These are phyloP conservation scores for Talaromyces atroroseus DNA, from an alignment of 2,329 filamentous ascomycete genomes.

Conservation along the genomic window DNA sequence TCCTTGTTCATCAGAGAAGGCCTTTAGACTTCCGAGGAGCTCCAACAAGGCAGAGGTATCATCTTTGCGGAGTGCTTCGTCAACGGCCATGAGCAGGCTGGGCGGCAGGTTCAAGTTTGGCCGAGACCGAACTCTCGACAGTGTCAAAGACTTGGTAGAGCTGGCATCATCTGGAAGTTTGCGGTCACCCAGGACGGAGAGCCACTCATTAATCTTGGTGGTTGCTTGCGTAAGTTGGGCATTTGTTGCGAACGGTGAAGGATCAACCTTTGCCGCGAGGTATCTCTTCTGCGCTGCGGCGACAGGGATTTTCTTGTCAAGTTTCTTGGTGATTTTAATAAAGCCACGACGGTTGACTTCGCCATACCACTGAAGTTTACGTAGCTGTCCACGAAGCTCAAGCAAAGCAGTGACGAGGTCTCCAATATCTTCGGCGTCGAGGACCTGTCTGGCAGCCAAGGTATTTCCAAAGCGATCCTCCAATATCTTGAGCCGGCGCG, in stretches of 20 bases:
- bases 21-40: constrained; percentile 54
- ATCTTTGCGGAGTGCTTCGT: constrained; percentile 37
- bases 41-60: constrained; percentile 39
- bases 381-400: constrained; percentile 77
- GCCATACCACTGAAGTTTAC: constrained; percentile 95
- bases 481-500: constrained; percentile 76
- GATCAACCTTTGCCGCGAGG: constrained; percentile 83
- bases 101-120: constrained; percentile 67
- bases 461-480: constrained; percentile 80
- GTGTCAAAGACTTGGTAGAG: constrained; percentile 65
- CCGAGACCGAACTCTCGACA: constrained; percentile 71
- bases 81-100: constrained; percentile 41
- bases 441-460: constrained; percentile 61
- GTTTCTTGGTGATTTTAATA: constrained; percentile 97
- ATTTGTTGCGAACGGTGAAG: constrained; percentile 79
- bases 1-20: constrained; percentile 49
- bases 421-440: constrained; percentile 84
- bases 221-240: constrained; percentile 52
- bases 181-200: constrained; percentile 72
- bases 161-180: constrained; percentile 69
- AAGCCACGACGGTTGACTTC: constrained; percentile 95
- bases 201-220: constrained; percentile 80
- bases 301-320: constrained; percentile 86
- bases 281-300: constrained; percentile 77
- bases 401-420: constrained; percentile 86